These are phyloP conservation scores for Elsinoe fawcettii DNA, from an alignment of 2,329 filamentous ascomycete species.

Conservation along the genomic window DNA sequence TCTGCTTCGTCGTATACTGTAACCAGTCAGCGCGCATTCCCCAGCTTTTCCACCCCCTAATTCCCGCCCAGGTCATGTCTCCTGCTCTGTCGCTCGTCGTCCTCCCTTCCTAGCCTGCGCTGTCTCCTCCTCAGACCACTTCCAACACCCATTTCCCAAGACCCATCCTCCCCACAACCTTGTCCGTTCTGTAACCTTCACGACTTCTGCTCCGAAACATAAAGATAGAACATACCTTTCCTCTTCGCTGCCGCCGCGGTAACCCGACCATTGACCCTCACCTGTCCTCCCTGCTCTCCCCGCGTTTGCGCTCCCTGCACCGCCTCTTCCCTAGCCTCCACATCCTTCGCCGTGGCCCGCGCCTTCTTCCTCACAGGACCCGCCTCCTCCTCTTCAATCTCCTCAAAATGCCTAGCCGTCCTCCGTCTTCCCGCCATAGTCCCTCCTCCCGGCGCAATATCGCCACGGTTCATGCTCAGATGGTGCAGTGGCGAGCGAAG, in stretches of 20 bases:
- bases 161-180: not conserved
- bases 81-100: no score
- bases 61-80: no score
- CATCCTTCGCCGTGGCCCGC: conserved; percentile 31
- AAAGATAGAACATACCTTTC: conserved; percentile 16
- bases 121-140: no score
- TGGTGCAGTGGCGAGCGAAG: conserved; percentile 37
- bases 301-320: no score
- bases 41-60: no score
- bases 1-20: conserved; percentile 39
- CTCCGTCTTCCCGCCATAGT: conserved; percentile 36
- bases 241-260: conserved; percentile 12
- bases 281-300: no score
- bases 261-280: conserved; percentile 25
- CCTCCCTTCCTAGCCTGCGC: no score
- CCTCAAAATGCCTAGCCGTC: conserved; percentile 37
- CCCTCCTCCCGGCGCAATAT: conserved; percentile 27
- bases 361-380: conserved; percentile 38
- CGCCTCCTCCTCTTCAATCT: conserved; percentile 38
- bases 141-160: not conserved
- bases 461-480: conserved; percentile 37
- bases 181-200: not conserved
- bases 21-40: conserved; percentile 13
- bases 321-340: no score
- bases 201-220: not conserved